These are phyloP conservation scores for Geosmithia flava DNA, from an alignment of 2,329 filamentous ascomycete species.

Conservation along the genomic window DNA sequence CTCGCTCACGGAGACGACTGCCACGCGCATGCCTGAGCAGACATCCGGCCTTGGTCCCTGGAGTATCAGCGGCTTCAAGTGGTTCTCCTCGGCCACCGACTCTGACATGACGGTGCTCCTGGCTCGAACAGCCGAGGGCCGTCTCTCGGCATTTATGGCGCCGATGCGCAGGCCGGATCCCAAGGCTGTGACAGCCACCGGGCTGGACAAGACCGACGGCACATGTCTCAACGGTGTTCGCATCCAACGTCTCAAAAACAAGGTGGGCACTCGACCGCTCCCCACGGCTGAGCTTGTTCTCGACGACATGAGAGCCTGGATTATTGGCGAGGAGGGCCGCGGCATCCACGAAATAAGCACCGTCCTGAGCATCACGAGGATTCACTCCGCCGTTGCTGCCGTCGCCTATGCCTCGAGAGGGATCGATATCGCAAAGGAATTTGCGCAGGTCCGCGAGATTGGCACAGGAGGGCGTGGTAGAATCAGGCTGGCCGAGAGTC, in stretches of 20 bases:
- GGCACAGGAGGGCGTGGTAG: conserved; percentile 28
- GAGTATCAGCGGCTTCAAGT: conserved; percentile 57
- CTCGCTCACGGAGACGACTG: conserved; percentile 52
- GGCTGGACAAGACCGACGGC: neutral
- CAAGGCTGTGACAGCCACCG: neutral
- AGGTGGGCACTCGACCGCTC: conserved; percentile 56
- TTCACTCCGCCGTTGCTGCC: conserved; percentile 42
- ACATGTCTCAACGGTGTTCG: conserved; percentile 49
- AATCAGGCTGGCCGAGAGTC: conserved; percentile 34
- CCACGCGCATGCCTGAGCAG: conserved; percentile 16
- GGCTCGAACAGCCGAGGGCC: conserved; percentile 34
- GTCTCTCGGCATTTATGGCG: conserved; percentile 51
- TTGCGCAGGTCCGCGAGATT: conserved; percentile 42
- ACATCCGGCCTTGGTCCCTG: conserved; percentile 35
- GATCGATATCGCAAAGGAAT: conserved; percentile 44
- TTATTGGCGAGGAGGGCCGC: conserved; percentile 53
- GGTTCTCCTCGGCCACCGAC: conserved; percentile 23
- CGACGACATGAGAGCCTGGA: conserved; percentile 47
- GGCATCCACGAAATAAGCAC: conserved; percentile 58
- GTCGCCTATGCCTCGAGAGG: conserved; percentile 42
- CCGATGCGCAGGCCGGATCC: conserved; percentile 38
- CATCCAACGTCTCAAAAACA: conserved; percentile 60
- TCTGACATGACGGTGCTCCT: conserved; percentile 46
- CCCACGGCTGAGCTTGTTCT: conserved; percentile 64
- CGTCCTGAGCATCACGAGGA: conserved; percentile 53